Conservation (phyloP, 2,329 filamentous ascomycete species). For the Fusarium praegraminearum region DNA sequence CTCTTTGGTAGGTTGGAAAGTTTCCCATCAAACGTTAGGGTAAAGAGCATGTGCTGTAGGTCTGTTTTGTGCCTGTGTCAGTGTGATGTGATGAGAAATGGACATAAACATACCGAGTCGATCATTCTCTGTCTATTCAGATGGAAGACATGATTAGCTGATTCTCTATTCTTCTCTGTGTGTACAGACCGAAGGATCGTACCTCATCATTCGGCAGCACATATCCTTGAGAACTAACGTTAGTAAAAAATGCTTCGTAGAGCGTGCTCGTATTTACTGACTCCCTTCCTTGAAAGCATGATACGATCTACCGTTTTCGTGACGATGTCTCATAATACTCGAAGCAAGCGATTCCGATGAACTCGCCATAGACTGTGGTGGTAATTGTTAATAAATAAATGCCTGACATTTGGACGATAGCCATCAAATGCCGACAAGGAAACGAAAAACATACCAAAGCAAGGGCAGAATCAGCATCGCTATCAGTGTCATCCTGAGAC, state of each 20-base stretch:
- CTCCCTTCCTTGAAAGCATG: conserved; percentile 51
- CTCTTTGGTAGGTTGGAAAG: conserved; percentile 48
- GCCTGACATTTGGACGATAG: accelerated
- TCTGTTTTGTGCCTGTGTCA: conserved; percentile 42
- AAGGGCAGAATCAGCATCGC: neutral
- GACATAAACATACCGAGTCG: neutral
- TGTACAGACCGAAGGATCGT: neutral
- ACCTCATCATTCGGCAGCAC: conserved; percentile 51
- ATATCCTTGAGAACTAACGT: conserved; percentile 35
- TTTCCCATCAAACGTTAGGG: conserved; percentile 50
- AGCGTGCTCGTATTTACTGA: conserved; percentile 12
- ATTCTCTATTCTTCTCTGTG: neutral
- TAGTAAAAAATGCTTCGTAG: neutral
- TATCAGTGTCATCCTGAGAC: neutral
- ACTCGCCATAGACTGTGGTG: neutral
- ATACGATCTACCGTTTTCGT: conserved; percentile 56
- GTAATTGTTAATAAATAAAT: neutral
- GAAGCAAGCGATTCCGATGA: conserved; percentile 48
- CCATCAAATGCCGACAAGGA: neutral
- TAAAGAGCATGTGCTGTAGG: conserved; percentile 54
- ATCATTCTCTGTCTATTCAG: neutral
- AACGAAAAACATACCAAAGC: neutral
- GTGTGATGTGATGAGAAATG: neutral
- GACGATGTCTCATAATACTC: conserved; percentile 53
- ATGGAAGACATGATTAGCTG: neutral